Percentiles rank a stretch among this genome's conserved stretches.
phyloP scores from a whole-genome alignment of 2,329 filamentous ascomycete genomes.

The Cryphonectria naterciae region DNA sequence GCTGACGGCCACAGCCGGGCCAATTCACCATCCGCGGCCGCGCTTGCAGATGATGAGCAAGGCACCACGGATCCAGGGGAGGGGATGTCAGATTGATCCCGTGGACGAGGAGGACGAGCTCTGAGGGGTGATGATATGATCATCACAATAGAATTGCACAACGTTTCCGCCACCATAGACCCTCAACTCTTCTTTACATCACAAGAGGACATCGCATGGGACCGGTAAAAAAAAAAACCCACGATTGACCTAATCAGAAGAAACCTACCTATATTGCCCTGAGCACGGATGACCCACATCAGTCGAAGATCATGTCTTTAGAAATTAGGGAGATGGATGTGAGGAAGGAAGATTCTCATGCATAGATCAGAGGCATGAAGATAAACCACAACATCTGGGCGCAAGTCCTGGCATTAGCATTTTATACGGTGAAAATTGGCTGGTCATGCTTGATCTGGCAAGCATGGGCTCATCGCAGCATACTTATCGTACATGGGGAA shows the following conservation, averaged over 20 bases:
- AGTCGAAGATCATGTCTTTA: not conserved
- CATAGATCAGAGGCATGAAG: not conserved
- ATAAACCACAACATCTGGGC: slow-evolving; percentile 16
- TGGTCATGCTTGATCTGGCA: not conserved
- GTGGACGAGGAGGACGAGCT: slow-evolving; percentile 27
- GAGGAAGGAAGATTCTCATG: not conserved
- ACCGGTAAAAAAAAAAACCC: not conserved
- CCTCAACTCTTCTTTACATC: not conserved
- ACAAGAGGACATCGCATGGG: not conserved
- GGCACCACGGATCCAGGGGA: slow-evolving; percentile 23
- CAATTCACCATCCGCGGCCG: slow-evolving; percentile 17
- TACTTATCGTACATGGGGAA: not conserved
- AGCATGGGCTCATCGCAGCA: not conserved
- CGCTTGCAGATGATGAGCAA: slow-evolving; percentile 27
- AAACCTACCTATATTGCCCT: not conserved
- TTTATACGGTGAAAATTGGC: not conserved
- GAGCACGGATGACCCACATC: not conserved
- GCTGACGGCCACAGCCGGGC: slow-evolving; percentile 4
- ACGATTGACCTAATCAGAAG: not conserved
- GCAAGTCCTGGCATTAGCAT: slow-evolving; percentile 13
- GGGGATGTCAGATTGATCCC: slow-evolving; percentile 27
- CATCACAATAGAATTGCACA: not conserved
- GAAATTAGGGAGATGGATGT: slow-evolving; percentile 20
- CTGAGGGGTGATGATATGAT: slow-evolving; percentile 22
- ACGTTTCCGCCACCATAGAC: too few species aligned